Base-by-base conservation (phyloP, 2,329 filamentous ascomycete genomes). In the Fusarium sp. region DNA sequence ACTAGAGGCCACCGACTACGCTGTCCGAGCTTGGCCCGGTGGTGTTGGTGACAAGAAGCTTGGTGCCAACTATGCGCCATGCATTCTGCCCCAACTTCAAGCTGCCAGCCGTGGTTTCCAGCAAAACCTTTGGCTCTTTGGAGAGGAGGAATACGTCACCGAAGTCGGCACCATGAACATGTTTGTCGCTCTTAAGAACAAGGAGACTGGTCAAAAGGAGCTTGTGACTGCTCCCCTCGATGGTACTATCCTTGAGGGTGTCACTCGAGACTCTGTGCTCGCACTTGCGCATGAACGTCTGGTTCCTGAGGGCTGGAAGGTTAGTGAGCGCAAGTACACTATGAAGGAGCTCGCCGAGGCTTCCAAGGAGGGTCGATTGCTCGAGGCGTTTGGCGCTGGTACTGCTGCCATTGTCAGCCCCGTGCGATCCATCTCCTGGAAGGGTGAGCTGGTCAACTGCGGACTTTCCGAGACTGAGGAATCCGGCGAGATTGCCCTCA, bases 101-200 rank as follows among this genome's bases (percentile, higher is more conserved):
- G 96, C 96, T 42, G 93, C 93, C 49, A 91, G 90, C 80, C 89
- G 93, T 61, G 96, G 96, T 20, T 97, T 94, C 86, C 95, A 98
- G 83, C 96, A 99, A 84, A 99, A 98, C 82, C 86, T 99, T 58
- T 99, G 96, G 96, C 84, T 99, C 31, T 99, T 98, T 78, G 94
- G 94, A 44, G 90, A 96, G 77, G 93, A 98, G 81, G 93, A 98
- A 80, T 97, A 91, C 77, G 90, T 98, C 63, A 99, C 96, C 50
- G 96, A 99, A 82, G 96, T 97, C 61, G 96, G 96, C 76, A 98
- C 96, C 62, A 99, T 99, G 96, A 99, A 99, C 83, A 89, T 99
- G 79, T 99, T 98, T 77, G 90, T 91, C 31, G 94, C 91, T 42
- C 82, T 98, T 74, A 89, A 89, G 82, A 89, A 96, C 84, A 92